Conservation (phyloP, 2,329 filamentous ascomycete genomes). For the Ophiocordyceps camponoti-saundersi region DNA sequence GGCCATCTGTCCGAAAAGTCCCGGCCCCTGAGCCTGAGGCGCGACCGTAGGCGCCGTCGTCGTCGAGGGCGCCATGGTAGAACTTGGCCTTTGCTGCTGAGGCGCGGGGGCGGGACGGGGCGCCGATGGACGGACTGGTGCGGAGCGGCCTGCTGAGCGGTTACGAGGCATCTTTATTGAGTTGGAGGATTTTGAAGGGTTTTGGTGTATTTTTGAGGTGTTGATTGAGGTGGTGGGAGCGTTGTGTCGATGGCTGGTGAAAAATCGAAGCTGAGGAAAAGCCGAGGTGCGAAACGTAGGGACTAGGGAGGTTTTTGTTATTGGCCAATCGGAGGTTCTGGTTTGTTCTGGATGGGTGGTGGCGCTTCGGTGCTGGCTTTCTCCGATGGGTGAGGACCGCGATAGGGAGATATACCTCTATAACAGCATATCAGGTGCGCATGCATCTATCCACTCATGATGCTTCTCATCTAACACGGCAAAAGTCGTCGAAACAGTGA, state of each 20-base stretch:
- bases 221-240: no score
- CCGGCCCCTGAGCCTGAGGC: slow-evolving; percentile 49
- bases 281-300: not conserved
- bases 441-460: not conserved
- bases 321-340: not conserved
- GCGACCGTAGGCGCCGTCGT: slow-evolving; percentile 28
- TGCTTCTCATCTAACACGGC: not conserved
- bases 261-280: no score
- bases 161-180: slow-evolving; percentile 68
- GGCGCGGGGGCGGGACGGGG: slow-evolving; percentile 32
- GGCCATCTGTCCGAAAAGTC: slow-evolving; percentile 92
- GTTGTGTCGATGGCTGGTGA: no score
- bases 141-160: slow-evolving; percentile 44
- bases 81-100: slow-evolving; percentile 17
- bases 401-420: not conserved
- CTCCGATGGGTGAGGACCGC: no score
- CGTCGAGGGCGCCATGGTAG: slow-evolving; percentile 20
- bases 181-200: not conserved
- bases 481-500: no score
- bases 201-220: not conserved
- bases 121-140: slow-evolving; percentile 45
- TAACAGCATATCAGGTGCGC: no score
- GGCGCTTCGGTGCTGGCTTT: not conserved
- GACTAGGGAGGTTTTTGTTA: not conserved
- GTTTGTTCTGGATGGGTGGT: not conserved